phyloP scores from a whole-genome alignment of 2,329 filamentous ascomycete genomes.

The Graphilbum fragrans region DNA sequence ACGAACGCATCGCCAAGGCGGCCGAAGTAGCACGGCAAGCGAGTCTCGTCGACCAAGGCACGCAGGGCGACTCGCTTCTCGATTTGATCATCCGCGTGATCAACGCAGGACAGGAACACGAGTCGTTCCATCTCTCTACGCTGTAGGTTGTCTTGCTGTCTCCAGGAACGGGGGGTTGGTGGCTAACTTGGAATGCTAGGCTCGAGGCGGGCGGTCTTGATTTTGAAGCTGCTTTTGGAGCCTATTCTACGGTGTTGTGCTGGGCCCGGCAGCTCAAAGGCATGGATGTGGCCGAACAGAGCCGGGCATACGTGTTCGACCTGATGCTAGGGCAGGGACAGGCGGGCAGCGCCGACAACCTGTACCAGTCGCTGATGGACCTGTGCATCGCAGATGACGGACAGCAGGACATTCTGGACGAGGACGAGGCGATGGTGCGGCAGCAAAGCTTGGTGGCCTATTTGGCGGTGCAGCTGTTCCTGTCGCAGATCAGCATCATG shows the following conservation, averaged over 20 bases:
- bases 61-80: slow-evolving; percentile 1
- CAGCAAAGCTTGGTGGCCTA: slow-evolving; percentile 6
- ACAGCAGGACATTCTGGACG: background rate
- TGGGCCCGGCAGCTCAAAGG: slow-evolving; percentile 6
- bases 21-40: background rate
- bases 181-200: background rate
- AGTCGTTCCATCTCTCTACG: slow-evolving; percentile 7
- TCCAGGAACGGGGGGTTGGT: background rate
- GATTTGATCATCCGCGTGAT: slow-evolving; percentile 4
- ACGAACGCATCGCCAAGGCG: background rate
- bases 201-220: slow-evolving; percentile 5
- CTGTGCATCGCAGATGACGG: slow-evolving; percentile 5
- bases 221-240: slow-evolving; percentile 2
- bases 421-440: background rate
- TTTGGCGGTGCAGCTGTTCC: slow-evolving; percentile 8
- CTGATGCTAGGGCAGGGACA: background rate
- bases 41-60: background rate
- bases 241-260: slow-evolving; percentile 2
- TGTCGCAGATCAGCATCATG: slow-evolving; percentile 11
- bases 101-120: background rate
- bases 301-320: slow-evolving; percentile 3
- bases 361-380: slow-evolving; percentile 5
- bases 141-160: slow-evolving; percentile 4
- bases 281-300: background rate
- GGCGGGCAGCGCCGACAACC: background rate